Base-by-base conservation (phyloP, 257 asterid genomes). In the Striga asiatica region DNA sequence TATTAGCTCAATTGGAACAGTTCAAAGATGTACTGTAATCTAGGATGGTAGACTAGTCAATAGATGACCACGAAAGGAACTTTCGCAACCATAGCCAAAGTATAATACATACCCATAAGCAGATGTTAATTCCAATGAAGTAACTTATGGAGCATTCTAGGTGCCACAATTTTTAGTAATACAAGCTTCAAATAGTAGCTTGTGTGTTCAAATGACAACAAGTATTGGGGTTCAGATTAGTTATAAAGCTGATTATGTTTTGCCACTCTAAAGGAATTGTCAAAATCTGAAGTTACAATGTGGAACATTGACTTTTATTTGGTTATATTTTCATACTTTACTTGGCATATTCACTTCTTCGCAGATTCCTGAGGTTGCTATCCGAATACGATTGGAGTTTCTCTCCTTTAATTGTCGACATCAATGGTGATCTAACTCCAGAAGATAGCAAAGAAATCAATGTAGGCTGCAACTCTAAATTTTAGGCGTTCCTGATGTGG, bases 331-430 rank as follows among this genome's bases (percentile, higher is more conserved):
- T 27, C 19, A 55, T 35, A 65, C 28, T 31, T 41, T 28, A 23
- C 46, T 38, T 10, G 35, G 29, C 24, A 6, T 61, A 34, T 50
- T 56, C 31, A 38, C 17, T 35, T 71, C 64, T 48, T 69, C 71
- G 68, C 87, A 92, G 99, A 75, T 88, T 82, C 81, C 69, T 92
- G 56, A 74, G 97, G 34, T 68, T 92, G 67, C 65, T 92, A 65
- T 76, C 97, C 8, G 84, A 76, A 63, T 84, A 81, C 46, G 97
- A 88, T 65, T 92, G 99, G 99, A 75, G 68, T 49, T 92, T 84
- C 71, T 82, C 83, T 66, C 84, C 99, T 62, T 68, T 88, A 65
- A 74, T 84, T 34, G 69, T 88, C 52, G 99, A 92, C 75, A 80
- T 92, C 60, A 85, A 92, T 68, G 83, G 77, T 43, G 97, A 92